Evolutionary conservation across 1,139 yeast species (phyloP).

Genomic region (Taphrina flavorubra): DNA sequence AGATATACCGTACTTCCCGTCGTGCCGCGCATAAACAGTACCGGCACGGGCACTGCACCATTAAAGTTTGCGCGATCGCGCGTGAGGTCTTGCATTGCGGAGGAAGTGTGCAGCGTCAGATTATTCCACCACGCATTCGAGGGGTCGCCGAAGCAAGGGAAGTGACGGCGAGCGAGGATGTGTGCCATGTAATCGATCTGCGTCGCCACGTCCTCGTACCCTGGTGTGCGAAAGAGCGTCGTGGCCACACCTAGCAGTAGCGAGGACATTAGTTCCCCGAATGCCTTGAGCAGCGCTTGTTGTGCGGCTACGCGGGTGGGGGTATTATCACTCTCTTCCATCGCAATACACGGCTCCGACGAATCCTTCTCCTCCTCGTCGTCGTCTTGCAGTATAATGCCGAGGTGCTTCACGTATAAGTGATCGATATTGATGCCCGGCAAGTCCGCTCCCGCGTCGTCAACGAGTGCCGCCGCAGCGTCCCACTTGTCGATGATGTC

Average conservation of each 20-base stretch:
- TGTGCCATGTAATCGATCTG: constrained; percentile 31
- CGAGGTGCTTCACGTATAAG: constrained; percentile 22
- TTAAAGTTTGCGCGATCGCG: constrained; percentile 23
- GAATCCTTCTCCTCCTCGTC: background rate
- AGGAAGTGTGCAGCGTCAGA: constrained; percentile 18
- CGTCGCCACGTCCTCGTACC: constrained; percentile 25
- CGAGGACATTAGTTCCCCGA: constrained; percentile 15
- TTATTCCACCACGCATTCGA: constrained; percentile 27
- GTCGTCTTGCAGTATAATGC: constrained; percentile 26
- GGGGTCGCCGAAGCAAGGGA: constrained; percentile 26
- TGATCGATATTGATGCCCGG: constrained; percentile 26
- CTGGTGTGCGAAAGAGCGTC: constrained; percentile 12
- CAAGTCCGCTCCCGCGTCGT: background rate
- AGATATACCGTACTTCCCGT: constrained; percentile 5
- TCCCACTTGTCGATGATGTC: constrained; percentile 15
- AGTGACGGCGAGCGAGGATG: constrained; percentile 22
- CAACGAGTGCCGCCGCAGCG: background rate
- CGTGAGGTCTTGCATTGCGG: constrained; percentile 17
- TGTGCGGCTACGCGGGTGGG: constrained; percentile 21
- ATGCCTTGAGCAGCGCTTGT: constrained; percentile 14
- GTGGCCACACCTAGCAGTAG: constrained; percentile 22
- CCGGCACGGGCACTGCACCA: constrained; percentile 27
- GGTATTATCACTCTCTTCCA: constrained; percentile 19
- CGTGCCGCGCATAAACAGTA: constrained; percentile 17
- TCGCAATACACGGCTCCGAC: constrained; percentile 26